Conservation (phyloP, 192 early-diverging fungal genomes). For the Obelidium mucronatum region DNA sequence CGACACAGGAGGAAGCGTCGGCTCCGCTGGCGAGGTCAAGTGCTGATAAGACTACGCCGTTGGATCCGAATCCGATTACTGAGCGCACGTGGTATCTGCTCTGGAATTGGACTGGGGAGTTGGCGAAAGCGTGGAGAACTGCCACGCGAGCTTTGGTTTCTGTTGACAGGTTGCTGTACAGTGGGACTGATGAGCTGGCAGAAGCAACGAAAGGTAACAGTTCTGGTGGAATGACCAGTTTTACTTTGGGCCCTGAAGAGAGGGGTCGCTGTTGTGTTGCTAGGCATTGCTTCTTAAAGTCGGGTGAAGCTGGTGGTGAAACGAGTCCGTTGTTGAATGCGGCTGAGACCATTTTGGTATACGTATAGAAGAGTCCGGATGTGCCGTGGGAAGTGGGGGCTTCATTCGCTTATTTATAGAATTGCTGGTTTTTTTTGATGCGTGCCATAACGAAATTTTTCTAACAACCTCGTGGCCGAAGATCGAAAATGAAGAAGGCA, state of each 20-base stretch:
- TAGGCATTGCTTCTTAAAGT: no score
- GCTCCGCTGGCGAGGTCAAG: background rate
- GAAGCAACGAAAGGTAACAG: background rate
- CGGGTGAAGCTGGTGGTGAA: background rate
- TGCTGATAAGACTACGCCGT: conserved; percentile 16
- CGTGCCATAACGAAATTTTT: no score
- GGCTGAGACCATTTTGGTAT: no score
- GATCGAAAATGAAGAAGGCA: no score
- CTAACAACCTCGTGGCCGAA: no score
- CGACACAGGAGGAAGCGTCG: no score
- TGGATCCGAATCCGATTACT: conserved; percentile 21
- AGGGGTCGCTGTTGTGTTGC: no score
- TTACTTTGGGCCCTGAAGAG: background rate
- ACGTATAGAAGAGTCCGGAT: no score
- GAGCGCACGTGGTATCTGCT: background rate
- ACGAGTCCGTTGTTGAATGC: background rate
- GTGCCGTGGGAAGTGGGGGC: no score
- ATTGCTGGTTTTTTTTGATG: no score
- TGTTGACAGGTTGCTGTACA: background rate
- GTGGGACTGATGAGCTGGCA: background rate
- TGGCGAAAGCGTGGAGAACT: background rate
- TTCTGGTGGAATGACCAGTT: background rate
- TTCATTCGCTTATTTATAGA: no score
- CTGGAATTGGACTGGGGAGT: background rate
- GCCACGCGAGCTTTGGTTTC: conserved; percentile 13